Percentiles rank a stretch among this genome's conserved stretches.
These are phyloP conservation scores for Zymoseptoria crescenta DNA, from an alignment of 2,329 filamentous ascomycete species.

Conservation along the genomic window DNA sequence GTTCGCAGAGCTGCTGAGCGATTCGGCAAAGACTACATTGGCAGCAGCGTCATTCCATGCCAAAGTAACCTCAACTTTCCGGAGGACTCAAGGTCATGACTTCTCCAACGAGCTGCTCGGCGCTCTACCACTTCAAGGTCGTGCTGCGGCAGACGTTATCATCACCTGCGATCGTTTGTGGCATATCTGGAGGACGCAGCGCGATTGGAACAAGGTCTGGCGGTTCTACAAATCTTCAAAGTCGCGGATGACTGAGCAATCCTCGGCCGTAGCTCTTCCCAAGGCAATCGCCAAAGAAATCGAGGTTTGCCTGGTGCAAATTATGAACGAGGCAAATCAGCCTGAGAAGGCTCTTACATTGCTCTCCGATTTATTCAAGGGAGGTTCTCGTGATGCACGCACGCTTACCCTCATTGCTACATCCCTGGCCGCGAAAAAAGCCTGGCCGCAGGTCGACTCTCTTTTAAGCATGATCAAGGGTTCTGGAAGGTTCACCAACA, in stretches of 20 bases:
- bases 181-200: background rate
- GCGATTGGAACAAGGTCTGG: background rate
- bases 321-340: constrained; percentile 6
- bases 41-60: background rate
- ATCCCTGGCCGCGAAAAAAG: constrained; percentile 5
- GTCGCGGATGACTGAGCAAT: background rate
- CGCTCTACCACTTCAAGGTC: background rate
- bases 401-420: constrained; percentile 8
- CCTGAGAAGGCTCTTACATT: constrained; percentile 6
- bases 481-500: background rate
- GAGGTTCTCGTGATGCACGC: background rate
- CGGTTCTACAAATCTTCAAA: background rate
- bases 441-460: constrained; percentile 6
- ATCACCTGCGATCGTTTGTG: background rate
- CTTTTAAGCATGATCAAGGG: constrained; percentile 2
- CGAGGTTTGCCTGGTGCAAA: constrained; percentile 8
- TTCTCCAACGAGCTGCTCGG: background rate
- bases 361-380: background rate
- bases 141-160: background rate
- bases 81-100: background rate
- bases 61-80: background rate
- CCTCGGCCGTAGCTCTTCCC: background rate
- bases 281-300: background rate
- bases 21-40: background rate
- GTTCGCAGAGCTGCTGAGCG: background rate